phyloP scores from a whole-genome alignment of 768 basidiomycete species.

The Megacollybia marginata region DNA sequence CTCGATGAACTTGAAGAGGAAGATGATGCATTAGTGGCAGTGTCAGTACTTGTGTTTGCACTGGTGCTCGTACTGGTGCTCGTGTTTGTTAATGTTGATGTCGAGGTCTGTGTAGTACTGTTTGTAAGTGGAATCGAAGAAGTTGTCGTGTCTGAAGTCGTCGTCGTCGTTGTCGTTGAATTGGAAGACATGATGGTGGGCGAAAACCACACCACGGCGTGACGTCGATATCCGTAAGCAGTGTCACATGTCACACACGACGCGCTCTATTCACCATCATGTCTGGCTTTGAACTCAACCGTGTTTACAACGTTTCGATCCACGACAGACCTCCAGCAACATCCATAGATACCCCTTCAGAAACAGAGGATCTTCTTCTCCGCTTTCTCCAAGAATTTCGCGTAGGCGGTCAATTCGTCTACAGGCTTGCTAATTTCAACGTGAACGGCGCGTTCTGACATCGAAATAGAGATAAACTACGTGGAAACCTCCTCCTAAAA shows the following conservation, averaged over 20 bases:
- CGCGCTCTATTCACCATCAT: slow-evolving; percentile 29
- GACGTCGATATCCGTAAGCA: no score
- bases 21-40: not conserved
- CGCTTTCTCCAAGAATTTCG: slow-evolving; percentile 88
- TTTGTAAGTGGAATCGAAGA: not conserved
- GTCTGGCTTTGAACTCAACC: slow-evolving; percentile 86
- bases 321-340: slow-evolving; percentile 52
- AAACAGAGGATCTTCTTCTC: slow-evolving; percentile 70
- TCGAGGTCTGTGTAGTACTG: not conserved
- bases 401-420: slow-evolving; percentile 86
- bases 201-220: no score
- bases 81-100: no score
- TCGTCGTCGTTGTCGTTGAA: not conserved
- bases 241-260: not conserved
- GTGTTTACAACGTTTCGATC: slow-evolving; percentile 74
- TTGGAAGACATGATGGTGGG: not conserved
- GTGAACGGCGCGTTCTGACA: not conserved
- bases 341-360: slow-evolving; percentile 67
- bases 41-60: not conserved
- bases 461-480: slow-evolving; percentile 65
- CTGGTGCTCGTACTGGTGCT: no score
- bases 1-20: not conserved
- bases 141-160: not conserved
- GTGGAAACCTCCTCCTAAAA: slow-evolving; percentile 84
- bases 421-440: slow-evolving; percentile 50